Base-by-base conservation (phyloP, 2,329 filamentous ascomycete species). In the Diaporthe vexans region DNA sequence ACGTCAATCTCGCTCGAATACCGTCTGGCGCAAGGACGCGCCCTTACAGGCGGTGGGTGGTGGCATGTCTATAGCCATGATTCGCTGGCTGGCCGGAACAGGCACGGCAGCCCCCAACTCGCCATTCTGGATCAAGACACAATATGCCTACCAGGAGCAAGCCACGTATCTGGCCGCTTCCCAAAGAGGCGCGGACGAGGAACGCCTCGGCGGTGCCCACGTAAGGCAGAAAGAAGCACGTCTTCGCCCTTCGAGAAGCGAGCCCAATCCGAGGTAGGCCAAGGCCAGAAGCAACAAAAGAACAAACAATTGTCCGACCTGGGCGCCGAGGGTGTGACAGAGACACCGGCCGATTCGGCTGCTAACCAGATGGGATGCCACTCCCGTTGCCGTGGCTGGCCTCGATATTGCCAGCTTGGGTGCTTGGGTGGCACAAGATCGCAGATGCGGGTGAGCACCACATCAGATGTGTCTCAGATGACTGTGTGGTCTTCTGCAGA, bases 61-160 rank as follows among this genome's bases (percentile, higher is more conserved):
- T 72, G 57, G 57, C 46, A 37, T 24, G 37, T 63, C 57, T 29
- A 33, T 40, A 19, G 19, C 33, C 9, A 46, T 63, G 46, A 72
- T 72, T 72, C 33, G 69, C 40, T 33, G 6, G 69, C 43, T 63
- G 57, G 69, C 57, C 57, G 54, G 11, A 37, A 40, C 19, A 19
- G 48, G 35, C 33, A 61, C 57, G 63, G n/a, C 69, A 72, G 69
- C 69, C 69, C 69, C 69, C 57, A 72, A 72, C 69, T 37, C 63
- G 63, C 63, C 29, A 52, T 67, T 40, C 56, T 61, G 37, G 40
- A 58, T 72, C 40, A 52, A 46, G 63, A 33, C 63, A 46, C 51
- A 43, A 54, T 43, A 57, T 35, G 37, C 63, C 46, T 67, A 46
- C 26, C 63, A 63, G 69, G 56, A 72, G 69, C 46, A 61, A 61